Evolutionary conservation across 208 protist genomes (phyloP).

Genomic region (Acanthamoeba divionensis): DNA sequence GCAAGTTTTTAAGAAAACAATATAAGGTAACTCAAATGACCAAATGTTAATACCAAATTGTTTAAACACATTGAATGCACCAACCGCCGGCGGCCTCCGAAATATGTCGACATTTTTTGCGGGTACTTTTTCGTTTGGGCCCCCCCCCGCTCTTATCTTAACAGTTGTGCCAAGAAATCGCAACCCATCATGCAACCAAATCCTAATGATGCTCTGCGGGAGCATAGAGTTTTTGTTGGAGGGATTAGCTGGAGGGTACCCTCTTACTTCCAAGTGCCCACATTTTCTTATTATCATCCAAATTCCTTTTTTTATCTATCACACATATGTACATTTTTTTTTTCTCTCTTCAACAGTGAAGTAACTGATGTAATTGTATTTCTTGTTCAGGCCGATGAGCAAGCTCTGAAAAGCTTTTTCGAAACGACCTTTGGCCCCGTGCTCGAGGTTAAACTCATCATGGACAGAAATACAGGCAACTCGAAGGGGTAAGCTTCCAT

Average conservation of each 20-base stretch:
- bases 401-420: background rate
- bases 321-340: background rate
- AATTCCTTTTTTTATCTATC: background rate
- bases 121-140: too few species aligned
- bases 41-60: too few species aligned
- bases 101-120: too few species aligned
- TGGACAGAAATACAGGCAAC: slow-evolving; percentile 15
- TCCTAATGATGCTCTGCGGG: background rate
- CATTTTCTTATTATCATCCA: background rate
- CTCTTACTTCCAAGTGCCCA: background rate
- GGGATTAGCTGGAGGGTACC: slow-evolving; percentile 39
- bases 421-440: slow-evolving; percentile 34
- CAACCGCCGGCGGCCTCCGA: too few species aligned
- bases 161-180: too few species aligned
- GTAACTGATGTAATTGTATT: background rate
- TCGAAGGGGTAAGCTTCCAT: slow-evolving; percentile 33
- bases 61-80: too few species aligned
- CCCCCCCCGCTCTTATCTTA: too few species aligned
- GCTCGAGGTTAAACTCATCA: slow-evolving; percentile 29
- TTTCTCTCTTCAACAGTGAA: background rate
- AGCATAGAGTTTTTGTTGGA: slow-evolving; percentile 14
- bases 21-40: too few species aligned
- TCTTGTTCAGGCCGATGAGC: background rate
- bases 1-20: too few species aligned
- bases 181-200: too few species aligned